These are phyloP conservation scores for Pseudopediastrum boryanum DNA, from an alignment of 139 green algal species.

Conservation along the genomic window DNA sequence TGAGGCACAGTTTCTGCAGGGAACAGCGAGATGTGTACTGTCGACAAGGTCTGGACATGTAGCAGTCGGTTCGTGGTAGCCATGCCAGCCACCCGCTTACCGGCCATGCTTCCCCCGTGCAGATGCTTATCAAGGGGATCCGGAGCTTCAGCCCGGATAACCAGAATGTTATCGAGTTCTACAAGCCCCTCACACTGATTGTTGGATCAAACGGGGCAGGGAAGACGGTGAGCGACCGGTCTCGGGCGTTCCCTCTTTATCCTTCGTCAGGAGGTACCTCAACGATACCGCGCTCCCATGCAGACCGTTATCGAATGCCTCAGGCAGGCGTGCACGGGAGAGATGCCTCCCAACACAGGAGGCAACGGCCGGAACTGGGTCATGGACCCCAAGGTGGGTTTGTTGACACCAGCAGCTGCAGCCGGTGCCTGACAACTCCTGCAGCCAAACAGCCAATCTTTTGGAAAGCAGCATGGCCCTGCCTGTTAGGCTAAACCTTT, in stretches of 20 bases:
- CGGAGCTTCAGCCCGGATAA: constrained; percentile 94
- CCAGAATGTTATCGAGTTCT: constrained; percentile 89
- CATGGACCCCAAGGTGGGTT: constrained; percentile 52
- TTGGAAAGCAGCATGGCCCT: too few species aligned
- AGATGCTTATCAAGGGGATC: constrained; percentile 97
- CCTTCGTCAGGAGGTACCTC: too few species aligned
- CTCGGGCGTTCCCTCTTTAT: too few species aligned
- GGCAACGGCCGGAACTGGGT: constrained; percentile 37
- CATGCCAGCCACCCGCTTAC: too few species aligned
- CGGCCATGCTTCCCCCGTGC: constrained; percentile 8
- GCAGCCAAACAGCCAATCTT: too few species aligned
- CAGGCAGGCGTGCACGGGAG: constrained; percentile 92
- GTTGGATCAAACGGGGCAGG: constrained; percentile 96
- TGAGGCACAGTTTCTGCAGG: too few species aligned
- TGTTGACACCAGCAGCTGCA: not conserved
- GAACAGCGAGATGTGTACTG: too few species aligned
- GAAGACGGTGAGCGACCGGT: constrained; percentile 85
- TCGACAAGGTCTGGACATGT: too few species aligned
- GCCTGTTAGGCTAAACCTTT: too few species aligned
- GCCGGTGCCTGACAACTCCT: too few species aligned
- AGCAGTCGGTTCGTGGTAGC: too few species aligned
- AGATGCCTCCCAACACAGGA: constrained; percentile 91
- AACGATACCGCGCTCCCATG: constrained; percentile 10
- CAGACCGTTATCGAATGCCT: constrained; percentile 99
- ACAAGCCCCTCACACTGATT: constrained; percentile 95